Conservation (phyloP, 805 yeast species). For the Lachancea kluyveri region DNA sequence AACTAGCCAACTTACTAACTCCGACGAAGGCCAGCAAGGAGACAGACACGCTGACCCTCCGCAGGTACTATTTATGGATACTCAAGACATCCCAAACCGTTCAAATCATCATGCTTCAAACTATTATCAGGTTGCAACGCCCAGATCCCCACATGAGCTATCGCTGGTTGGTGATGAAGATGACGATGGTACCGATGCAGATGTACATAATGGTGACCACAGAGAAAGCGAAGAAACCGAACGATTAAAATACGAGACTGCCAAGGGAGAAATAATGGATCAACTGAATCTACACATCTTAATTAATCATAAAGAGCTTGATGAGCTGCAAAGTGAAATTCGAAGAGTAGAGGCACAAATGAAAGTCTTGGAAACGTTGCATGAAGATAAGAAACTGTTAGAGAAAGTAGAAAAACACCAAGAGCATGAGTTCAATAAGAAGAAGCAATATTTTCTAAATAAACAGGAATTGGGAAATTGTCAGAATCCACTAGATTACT, state of each 20-base stretch:
- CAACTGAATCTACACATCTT: slow-evolving; percentile 56
- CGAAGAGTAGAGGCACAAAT: slow-evolving; percentile 54
- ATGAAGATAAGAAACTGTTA: slow-evolving; percentile 27
- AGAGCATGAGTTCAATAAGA: slow-evolving; percentile 10
- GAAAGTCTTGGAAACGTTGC: slow-evolving; percentile 41
- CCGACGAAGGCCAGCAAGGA: too few species aligned
- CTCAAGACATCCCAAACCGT: slow-evolving; percentile 5
- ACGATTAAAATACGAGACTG: slow-evolving; percentile 23
- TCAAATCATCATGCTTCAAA: slow-evolving; percentile 9
- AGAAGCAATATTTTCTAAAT: slow-evolving; percentile 1
- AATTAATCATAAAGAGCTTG: slow-evolving; percentile 51
- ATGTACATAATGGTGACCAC: slow-evolving; percentile 9
- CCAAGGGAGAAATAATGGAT: slow-evolving; percentile 32
- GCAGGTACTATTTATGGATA: slow-evolving; percentile 12
- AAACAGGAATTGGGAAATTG: slow-evolving; percentile 26
- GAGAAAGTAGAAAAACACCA: slow-evolving; percentile 19
- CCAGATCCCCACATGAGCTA: slow-evolving; percentile 38
- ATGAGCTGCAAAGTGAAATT: slow-evolving; percentile 45
- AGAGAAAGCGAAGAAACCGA: slow-evolving; percentile 27
- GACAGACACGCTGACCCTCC: slow-evolving; percentile 3
- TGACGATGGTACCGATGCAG: slow-evolving; percentile 7
- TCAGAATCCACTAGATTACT: background rate
- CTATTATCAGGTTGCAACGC: slow-evolving; percentile 37
- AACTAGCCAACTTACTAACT: too few species aligned
- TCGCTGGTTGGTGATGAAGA: slow-evolving; percentile 22